Conservation (phyloP, 441 rosid species). For the Erysimum cheiri region DNA sequence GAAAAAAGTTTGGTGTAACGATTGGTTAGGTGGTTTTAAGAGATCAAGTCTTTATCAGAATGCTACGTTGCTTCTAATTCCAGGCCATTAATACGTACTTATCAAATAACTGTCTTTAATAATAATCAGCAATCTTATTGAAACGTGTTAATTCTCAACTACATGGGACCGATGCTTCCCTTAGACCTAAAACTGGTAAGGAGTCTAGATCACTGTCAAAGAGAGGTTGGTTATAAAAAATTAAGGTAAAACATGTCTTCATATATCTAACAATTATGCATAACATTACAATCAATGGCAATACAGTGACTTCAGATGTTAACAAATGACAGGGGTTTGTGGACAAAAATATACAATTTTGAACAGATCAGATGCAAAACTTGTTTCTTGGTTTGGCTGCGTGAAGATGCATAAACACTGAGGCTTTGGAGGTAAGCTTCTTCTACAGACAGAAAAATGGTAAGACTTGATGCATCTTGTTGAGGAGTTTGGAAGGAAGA, state of each 20-base stretch:
- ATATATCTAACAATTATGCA: slow-evolving; percentile 8
- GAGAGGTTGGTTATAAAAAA: slow-evolving; percentile 16
- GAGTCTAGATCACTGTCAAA: slow-evolving; percentile 34
- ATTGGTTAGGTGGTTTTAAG: slow-evolving; percentile 52
- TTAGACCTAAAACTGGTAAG: slow-evolving; percentile 41
- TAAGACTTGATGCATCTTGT: slow-evolving; percentile 79
- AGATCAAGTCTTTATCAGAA: slow-evolving; percentile 55
- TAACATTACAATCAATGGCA: slow-evolving; percentile 33
- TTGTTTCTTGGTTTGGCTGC: neutral
- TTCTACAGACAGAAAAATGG: slow-evolving; percentile 75
- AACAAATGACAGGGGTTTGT: neutral
- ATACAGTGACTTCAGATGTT: slow-evolving; percentile 16
- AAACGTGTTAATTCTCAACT: slow-evolving; percentile 19
- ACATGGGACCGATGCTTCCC: slow-evolving; percentile 30
- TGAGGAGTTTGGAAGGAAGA: slow-evolving; percentile 68
- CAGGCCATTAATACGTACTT: slow-evolving; percentile 15
- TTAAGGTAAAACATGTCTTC: neutral
- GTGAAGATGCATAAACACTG: neutral
- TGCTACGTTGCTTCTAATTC: slow-evolving; percentile 57
- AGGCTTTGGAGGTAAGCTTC: slow-evolving; percentile 8
- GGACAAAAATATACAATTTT: slow-evolving; percentile 27
- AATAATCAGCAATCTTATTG: neutral
- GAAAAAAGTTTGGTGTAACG: slow-evolving; percentile 54
- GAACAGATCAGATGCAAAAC: slow-evolving; percentile 29
- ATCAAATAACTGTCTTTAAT: slow-evolving; percentile 2